Base-by-base conservation (phyloP, 2,329 filamentous ascomycete genomes). In the Nothophaeocryptopus gaeumannii region DNA sequence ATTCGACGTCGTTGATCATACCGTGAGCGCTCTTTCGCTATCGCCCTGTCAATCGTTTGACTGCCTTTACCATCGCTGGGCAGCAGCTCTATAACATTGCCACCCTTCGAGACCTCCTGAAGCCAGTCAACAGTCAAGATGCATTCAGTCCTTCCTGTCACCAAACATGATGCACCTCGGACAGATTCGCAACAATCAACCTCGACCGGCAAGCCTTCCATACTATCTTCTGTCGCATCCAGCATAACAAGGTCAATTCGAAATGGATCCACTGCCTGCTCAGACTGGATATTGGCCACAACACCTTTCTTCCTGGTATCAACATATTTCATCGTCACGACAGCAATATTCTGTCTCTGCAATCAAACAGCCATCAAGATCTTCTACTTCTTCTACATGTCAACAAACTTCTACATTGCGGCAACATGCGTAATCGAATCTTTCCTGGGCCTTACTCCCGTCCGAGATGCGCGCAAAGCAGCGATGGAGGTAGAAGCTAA, bases 351-450 rank as follows among this genome's bases (percentile, higher is more conserved):
- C 45, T 59, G 60, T 10, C 51, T 63, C 45, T 61, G 59, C 45
- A 59, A 55, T 32, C 48, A 58, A 34, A 39, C 41, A 37, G 56
- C 61, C 2, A 65, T 66, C 50, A 58, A 63, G 34, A 55, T 64
- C 36, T 64, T 66, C 48, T 66, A 66, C 45, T 65, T 61, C 50
- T 61, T 66, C 48, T 66, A 63, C 58, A 66, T 66, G 63, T 49
- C 58, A 9, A 56, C 57, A 11, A 66, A 66, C 54, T 60, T 66
- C 52, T 65, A 66, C 54, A 63, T 66, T 36, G 62, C 63, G 14
- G 51, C 54, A 15, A 48, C 47, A 26, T 63, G 55, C 38, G 56
- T 59, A 8, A 59, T 66, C 30, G 63, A 66, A 42, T 63, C 63
- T 2, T 66, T 66, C 50, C 51, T 66, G n/a, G 61, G 63, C 11